Evolutionary conservation across 176 grass and related monocot species (phyloP).

Genomic region (bread wheat (Triticum aestivum)): IWGSC_CS_RefSeq_v2.1 NC_057804.1:83081451-83081950

Average conservation of each 20-base stretch:
- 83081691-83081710: neutral
- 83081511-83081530: neutral
- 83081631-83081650: constrained; percentile 1
- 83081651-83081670: neutral
- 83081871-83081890: neutral
- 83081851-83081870: neutral
- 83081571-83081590: neutral
- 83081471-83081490: neutral
- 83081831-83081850: neutral
- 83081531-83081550: neutral
- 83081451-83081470: neutral
- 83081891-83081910: neutral
- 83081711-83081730: neutral
- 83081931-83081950: neutral
- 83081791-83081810: neutral
- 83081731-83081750: neutral
- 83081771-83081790: constrained; percentile 2
- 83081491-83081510: neutral
- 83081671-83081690: neutral
- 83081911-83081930: neutral
- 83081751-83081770: neutral
- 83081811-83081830: neutral
- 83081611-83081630: neutral
- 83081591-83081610: neutral
- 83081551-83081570: neutral